Evolutionary conservation across 2,329 filamentous ascomycete species (phyloP).

Genomic region (Penicillium sp.): DNA sequence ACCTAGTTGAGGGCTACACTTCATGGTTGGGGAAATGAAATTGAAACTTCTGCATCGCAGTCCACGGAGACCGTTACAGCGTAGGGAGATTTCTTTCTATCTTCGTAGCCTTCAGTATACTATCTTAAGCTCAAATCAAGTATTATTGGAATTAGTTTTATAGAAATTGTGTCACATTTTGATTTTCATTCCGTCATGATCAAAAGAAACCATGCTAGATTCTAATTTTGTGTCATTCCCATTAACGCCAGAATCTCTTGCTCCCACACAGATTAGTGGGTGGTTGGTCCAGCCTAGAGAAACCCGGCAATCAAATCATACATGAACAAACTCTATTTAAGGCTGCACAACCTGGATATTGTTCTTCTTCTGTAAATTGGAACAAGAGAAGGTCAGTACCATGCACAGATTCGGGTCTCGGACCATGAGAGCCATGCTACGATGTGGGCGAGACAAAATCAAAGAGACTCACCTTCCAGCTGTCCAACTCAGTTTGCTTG

Average conservation of each 20-base stretch:
- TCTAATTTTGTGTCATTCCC: conserved; percentile 20
- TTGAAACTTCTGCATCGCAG: too few relatives aligned
- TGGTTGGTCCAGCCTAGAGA: not conserved
- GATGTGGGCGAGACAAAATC: not conserved
- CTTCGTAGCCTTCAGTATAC: too few relatives aligned
- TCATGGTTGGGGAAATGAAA: too few relatives aligned
- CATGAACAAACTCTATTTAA: conserved; percentile 16
- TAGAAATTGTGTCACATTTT: not conserved
- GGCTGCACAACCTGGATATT: conserved; percentile 52
- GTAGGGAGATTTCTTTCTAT: not conserved
- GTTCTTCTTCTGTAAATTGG: conserved; percentile 46
- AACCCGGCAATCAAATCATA: conserved; percentile 11
- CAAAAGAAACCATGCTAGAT: conserved; percentile 17
- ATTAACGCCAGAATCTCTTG: conserved; percentile 19
- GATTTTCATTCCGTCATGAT: conserved; percentile 8
- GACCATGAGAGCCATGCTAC: not conserved
- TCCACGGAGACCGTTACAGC: not conserved
- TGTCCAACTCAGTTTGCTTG: conserved; percentile 93
- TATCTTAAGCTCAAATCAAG: not conserved
- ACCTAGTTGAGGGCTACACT: too few relatives aligned
- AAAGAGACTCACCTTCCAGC: conserved; percentile 79
- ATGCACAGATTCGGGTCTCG: not conserved
- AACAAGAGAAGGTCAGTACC: conserved; percentile 8
- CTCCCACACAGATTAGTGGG: conserved; percentile 1
- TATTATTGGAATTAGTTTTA: not conserved